phyloP scores from a whole-genome alignment of 805 yeast species.

The Hanseniaspora thailandica region DNA sequence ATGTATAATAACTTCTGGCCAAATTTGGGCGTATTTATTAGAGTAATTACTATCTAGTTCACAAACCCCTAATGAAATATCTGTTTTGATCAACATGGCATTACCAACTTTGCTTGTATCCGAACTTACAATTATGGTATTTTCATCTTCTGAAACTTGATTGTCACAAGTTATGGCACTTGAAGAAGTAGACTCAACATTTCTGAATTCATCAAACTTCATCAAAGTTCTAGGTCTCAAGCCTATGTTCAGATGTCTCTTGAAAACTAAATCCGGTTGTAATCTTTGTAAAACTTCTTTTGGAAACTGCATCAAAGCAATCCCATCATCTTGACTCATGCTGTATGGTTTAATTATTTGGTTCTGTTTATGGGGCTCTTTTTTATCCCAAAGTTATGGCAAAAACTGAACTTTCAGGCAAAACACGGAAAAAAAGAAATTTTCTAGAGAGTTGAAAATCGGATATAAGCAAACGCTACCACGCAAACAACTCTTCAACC shows the following conservation, averaged over 20 bases:
- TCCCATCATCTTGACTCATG: conserved; percentile 20
- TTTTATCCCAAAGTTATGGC: not conserved
- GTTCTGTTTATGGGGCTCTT: too few relatives aligned
- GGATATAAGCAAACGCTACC: not conserved
- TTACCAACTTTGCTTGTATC: conserved; percentile 57
- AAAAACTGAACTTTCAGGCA: too few relatives aligned
- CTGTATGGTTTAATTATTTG: not conserved
- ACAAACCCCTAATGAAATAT: conserved; percentile 48
- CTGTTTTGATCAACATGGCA: conserved; percentile 55
- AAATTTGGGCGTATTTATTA: conserved; percentile 34
- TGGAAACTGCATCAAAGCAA: conserved; percentile 50
- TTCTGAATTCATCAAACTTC: conserved; percentile 58
- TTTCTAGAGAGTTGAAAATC: not conserved
- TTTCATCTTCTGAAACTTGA: conserved; percentile 24
- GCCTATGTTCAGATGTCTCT: conserved; percentile 64
- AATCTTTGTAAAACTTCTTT: conserved; percentile 73
- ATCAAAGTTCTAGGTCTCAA: conserved; percentile 60
- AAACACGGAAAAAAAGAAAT: not conserved
- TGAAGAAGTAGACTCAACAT: conserved; percentile 32
- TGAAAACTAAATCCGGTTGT: conserved; percentile 73
- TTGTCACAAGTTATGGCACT: not conserved
- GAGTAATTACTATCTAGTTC: conserved; percentile 30
- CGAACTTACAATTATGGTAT: conserved; percentile 42
- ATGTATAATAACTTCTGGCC: conserved; percentile 65
- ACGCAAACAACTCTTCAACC: too few relatives aligned